Conservation (phyloP, 2,329 filamentous ascomycete genomes). For the Aspergillus eucalypticola region DNA sequence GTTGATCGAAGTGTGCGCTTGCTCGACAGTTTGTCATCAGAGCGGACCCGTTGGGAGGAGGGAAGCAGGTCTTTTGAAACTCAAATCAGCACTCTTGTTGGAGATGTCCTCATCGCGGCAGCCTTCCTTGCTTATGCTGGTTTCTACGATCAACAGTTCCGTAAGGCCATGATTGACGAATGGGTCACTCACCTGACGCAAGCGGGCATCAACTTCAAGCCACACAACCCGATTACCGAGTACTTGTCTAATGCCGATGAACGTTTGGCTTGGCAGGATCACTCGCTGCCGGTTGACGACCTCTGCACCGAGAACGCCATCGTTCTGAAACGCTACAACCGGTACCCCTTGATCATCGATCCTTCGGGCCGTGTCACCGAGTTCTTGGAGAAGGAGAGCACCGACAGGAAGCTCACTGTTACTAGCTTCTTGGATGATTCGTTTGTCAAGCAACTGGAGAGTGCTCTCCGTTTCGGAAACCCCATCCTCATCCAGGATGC, state of each 20-base stretch:
- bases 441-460: conserved; percentile 97
- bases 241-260: conserved; percentile 97
- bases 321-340: conserved; percentile 94
- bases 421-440: conserved; percentile 98
- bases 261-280: conserved; percentile 89
- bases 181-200: conserved; percentile 91
- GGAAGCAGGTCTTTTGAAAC: conserved; percentile 98
- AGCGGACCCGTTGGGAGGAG: conserved; percentile 91
- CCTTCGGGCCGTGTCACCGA: conserved; percentile 93
- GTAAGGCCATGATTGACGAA: conserved; percentile 96
- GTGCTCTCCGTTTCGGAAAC: conserved; percentile 94
- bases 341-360: conserved; percentile 97
- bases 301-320: conserved; percentile 99
- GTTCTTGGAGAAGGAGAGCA: conserved; percentile 92
- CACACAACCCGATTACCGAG: conserved; percentile 90
- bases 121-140: conserved; percentile 96
- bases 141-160: conserved; percentile 96
- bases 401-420: conserved; percentile 88
- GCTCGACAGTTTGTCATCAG: conserved; percentile 91
- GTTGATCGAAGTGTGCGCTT: conserved; percentile 93
- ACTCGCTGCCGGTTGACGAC: conserved; percentile 91
- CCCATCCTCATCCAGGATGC: conserved; percentile 98
- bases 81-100: conserved; percentile 93
- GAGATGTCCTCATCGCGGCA: conserved; percentile 92
- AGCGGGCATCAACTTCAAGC: conserved; percentile 92